phyloP scores from a whole-genome alignment of 768 basidiomycete species.

The Melanogaster broomeanus region DNA sequence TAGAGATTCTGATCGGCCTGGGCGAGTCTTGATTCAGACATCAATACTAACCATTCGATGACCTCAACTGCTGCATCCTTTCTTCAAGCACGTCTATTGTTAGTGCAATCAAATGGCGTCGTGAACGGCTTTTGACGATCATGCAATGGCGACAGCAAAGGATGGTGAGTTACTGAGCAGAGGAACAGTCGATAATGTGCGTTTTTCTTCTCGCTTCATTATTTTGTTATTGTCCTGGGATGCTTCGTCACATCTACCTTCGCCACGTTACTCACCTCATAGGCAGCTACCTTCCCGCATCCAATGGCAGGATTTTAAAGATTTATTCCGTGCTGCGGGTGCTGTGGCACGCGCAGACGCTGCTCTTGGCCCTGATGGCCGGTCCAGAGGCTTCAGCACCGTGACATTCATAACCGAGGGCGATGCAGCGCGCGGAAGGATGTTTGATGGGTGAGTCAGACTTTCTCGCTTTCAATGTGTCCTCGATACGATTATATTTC shows the following conservation, averaged over 20 bases:
- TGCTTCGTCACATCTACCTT: neutral
- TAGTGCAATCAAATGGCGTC: conserved; percentile 10
- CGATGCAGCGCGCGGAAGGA: conserved; percentile 84
- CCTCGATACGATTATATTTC: neutral
- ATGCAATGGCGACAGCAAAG: conserved; percentile 7
- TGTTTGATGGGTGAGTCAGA: conserved; percentile 84
- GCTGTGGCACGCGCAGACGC: conserved; percentile 90
- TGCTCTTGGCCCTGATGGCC: conserved; percentile 82
- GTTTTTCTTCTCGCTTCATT: conserved; percentile 31
- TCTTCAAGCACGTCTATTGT: conserved; percentile 18
- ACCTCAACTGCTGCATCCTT: conserved; percentile 16
- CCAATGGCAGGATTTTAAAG: conserved; percentile 98
- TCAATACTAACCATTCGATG: conserved; percentile 13
- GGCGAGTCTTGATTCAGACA: conserved; percentile 27
- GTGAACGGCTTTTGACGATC: conserved; percentile 20
- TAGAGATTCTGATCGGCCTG: conserved; percentile 87
- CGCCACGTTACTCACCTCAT: conserved; percentile 15
- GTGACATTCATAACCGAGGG: conserved; percentile 82
- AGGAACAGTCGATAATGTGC: conserved; percentile 76
- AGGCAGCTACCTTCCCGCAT: conserved; percentile 87
- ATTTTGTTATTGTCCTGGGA: neutral
- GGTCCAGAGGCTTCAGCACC: conserved; percentile 91
- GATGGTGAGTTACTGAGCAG: conserved; percentile 28
- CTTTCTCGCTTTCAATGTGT: no score
- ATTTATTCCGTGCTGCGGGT: conserved; percentile 90